Evolutionary conservation across 129 eudicot species (phyloP).

Genomic region (Mikania micrantha): DNA sequence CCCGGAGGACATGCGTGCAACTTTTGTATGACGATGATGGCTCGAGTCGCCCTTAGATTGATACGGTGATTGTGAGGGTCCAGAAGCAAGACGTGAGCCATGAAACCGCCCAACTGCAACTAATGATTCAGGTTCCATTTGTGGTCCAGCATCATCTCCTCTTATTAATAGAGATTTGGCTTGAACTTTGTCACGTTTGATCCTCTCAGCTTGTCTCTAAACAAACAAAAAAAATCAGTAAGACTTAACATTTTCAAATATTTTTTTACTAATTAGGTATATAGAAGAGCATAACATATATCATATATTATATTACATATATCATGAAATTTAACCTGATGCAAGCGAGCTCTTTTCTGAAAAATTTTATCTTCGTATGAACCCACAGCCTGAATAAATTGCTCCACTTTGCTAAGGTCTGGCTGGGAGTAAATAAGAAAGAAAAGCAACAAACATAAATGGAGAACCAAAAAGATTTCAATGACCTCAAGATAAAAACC

Average conservation of each 20-base stretch:
- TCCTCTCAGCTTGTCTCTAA: conserved; percentile 90
- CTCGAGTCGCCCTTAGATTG: conserved; percentile 32
- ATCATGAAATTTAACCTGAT: conserved; percentile 46
- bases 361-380: conserved; percentile 82
- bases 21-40: conserved; percentile 39
- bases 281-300: background rate
- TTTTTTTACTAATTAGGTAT: no score
- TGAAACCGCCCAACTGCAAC: conserved; percentile 89
- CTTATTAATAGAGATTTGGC: conserved; percentile 48
- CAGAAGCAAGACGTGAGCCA: conserved; percentile 97
- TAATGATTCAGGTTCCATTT: conserved; percentile 55
- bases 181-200: conserved; percentile 80
- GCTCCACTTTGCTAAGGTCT: conserved; percentile 74
- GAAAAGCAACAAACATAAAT: conserved; percentile 7
- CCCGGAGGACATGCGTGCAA: conserved; percentile 51
- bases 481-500: background rate
- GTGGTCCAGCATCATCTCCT: conserved; percentile 89
- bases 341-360: conserved; percentile 77
- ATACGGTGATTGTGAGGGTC: conserved; percentile 74
- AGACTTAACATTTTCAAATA: background rate
- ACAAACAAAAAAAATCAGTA: background rate
- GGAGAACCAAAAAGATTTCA: conserved; percentile 3
- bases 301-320: no score
- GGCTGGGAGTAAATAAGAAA: conserved; percentile 51
- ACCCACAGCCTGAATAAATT: conserved; percentile 93